These are phyloP conservation scores for Schwanniomyces vanrijiae DNA, from an alignment of 805 yeast genomes.

Conservation along the genomic window DNA sequence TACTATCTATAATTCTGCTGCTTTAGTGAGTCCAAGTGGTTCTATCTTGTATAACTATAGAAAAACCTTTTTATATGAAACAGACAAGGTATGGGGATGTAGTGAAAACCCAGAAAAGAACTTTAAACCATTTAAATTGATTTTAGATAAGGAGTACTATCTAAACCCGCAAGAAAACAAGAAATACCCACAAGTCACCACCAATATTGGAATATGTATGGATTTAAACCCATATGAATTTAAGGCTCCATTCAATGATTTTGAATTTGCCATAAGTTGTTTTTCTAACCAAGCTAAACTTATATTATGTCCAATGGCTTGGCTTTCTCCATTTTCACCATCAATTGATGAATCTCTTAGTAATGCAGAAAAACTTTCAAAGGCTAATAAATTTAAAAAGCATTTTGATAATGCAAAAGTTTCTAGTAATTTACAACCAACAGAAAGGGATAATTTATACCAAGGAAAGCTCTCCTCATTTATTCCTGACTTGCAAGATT, in stretches of 20 bases:
- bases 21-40: slow-evolving; percentile 62
- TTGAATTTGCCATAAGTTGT: slow-evolving; percentile 67
- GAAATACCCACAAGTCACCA: slow-evolving; percentile 12
- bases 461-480: background rate
- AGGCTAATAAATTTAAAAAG: slow-evolving; percentile 2
- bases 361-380: background rate
- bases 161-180: slow-evolving; percentile 21
- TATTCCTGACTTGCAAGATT: slow-evolving; percentile 41
- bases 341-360: slow-evolving; percentile 18
- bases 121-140: slow-evolving; percentile 52
- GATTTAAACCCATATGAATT: slow-evolving; percentile 87
- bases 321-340: slow-evolving; percentile 64
- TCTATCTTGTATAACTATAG: slow-evolving; percentile 62
- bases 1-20: slow-evolving; percentile 68
- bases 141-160: slow-evolving; percentile 18
- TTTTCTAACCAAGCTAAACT: slow-evolving; percentile 48
- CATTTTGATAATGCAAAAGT: background rate
- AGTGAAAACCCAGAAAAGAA: slow-evolving; percentile 58
- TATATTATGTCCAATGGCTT: slow-evolving; percentile 80
- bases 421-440: background rate
- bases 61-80: slow-evolving; percentile 72
- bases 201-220: slow-evolving; percentile 89
- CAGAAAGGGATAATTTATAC: background rate
- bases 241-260: slow-evolving; percentile 70
- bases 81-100: slow-evolving; percentile 83